phyloP scores from a whole-genome alignment of 441 rosid genomes.

The Mallotus japonicus region DNA sequence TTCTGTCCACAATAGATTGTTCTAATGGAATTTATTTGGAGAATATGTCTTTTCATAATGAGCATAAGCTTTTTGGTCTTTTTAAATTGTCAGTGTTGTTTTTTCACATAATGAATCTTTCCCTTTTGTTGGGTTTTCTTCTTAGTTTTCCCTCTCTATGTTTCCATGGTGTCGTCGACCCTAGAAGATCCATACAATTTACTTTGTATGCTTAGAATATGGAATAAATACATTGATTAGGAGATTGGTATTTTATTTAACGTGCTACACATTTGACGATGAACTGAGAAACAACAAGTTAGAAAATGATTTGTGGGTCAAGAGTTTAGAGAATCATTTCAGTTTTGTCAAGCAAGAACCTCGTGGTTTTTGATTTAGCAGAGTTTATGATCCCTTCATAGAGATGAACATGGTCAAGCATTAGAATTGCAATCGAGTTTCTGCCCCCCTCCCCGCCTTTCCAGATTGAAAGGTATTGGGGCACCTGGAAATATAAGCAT shows the following conservation, averaged over 20 bases:
- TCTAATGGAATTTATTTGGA: constrained; percentile 33
- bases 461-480: not conserved
- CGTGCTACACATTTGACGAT: constrained; percentile 16
- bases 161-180: constrained; percentile 17
- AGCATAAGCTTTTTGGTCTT: constrained; percentile 25
- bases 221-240: constrained; percentile 44
- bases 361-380: not conserved
- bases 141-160: constrained; percentile 7
- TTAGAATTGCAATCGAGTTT: constrained; percentile 17
- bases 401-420: constrained; percentile 17
- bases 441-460: not conserved
- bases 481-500: constrained; percentile 5
- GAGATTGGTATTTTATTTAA: constrained; percentile 21
- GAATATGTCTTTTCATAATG: constrained; percentile 44
- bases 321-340: constrained; percentile 24
- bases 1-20: constrained; percentile 47
- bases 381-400: not conserved
- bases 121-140: constrained; percentile 32
- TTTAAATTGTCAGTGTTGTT: constrained; percentile 45
- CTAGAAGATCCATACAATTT: constrained; percentile 13
- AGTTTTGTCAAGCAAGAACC: constrained; percentile 9
- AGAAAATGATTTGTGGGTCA: constrained; percentile 24
- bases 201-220: constrained; percentile 31
- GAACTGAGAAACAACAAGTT: constrained; percentile 14
- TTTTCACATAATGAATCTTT: constrained; percentile 51